Evolutionary conservation across 2,329 filamentous ascomycete species (phyloP), one percentile per base, ranked within the genome.

Genomic region (Fusarium luffae): DNA sequence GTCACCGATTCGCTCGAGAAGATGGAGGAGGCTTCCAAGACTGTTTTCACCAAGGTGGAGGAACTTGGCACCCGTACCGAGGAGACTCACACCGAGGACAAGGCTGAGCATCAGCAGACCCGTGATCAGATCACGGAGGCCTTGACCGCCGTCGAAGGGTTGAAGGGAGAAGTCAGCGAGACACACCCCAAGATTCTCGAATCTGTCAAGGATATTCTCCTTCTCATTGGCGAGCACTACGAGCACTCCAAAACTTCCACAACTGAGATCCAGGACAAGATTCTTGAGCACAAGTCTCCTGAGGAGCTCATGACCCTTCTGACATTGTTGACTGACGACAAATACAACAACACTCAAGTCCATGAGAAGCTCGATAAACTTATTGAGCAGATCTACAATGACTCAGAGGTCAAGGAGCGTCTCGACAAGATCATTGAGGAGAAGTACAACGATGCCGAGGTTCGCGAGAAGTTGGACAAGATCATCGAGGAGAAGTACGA

Each of bases 181-280:
- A 91, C 92, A 70, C 92, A 98, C 73, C 96, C 96, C 2, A 92
- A 97, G 81, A 92, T 98, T 70, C 87, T 98, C 60, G 90, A 95
- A 55, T 89, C 92, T 0, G 88, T 99, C 70, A 92, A 93, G 74
- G 93, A 98, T 74, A 89, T 98, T n/a, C 85, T 97, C 41, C 84
- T 89, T 10, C 85, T 97, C 25, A 92, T 97, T 57, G 91, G 89
- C 25, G 89, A 97, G 77, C 94, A 98, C 77, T 97, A 92, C 75
- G 93, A 97, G 72, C 93, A 97, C 76, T 92, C 93, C 16, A 93
- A 94, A 79, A 85, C 87, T 46, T 86, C 90, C 1, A 82, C 84
- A 2, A 84, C 79, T 9, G 82, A 84, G 5, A 82, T 91, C 25
- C 83, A 89, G 69, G 84, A 86, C 63, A 87, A 85, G 75, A 87